Conservation (phyloP, 2,329 filamentous ascomycete species). For the Trichoderma sp. region DNA sequence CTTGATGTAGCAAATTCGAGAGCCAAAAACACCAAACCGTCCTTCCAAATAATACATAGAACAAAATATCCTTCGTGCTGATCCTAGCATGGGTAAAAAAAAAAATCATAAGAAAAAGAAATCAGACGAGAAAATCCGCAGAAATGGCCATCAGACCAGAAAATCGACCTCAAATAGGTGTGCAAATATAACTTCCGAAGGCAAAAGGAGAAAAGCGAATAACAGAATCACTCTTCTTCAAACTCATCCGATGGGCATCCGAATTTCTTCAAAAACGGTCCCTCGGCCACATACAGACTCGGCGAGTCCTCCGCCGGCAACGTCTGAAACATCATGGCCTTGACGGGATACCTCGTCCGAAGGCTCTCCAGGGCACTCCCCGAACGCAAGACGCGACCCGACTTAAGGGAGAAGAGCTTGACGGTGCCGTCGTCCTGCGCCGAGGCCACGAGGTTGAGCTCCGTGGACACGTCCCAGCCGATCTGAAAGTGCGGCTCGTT, state of each 20-base stretch:
- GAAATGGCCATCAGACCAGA: neutral
- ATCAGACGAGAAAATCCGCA: neutral
- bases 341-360: constrained; percentile 34
- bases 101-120: neutral
- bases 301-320: constrained; percentile 44
- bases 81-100: neutral
- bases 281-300: constrained; percentile 47
- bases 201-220: neutral
- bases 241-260: constrained; percentile 24
- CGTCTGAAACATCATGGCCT: constrained; percentile 44
- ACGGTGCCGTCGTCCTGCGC: constrained; percentile 51
- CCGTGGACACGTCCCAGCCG: constrained; percentile 50
- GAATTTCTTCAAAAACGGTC: constrained; percentile 41
- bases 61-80: neutral
- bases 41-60: neutral
- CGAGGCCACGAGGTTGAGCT: constrained; percentile 51
- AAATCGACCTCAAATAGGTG: neutral
- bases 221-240: neutral
- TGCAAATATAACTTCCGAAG: neutral
- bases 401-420: constrained; percentile 47
- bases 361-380: constrained; percentile 26
- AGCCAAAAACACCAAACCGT: neutral
- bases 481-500: constrained; percentile 48
- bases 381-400: constrained; percentile 39
- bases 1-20: neutral